A percentile compares a stretch with the other conserved stretches of the same genome.
Conservation (phyloP, 345 rosid genomes). For the Sonneratia alba region DNA sequence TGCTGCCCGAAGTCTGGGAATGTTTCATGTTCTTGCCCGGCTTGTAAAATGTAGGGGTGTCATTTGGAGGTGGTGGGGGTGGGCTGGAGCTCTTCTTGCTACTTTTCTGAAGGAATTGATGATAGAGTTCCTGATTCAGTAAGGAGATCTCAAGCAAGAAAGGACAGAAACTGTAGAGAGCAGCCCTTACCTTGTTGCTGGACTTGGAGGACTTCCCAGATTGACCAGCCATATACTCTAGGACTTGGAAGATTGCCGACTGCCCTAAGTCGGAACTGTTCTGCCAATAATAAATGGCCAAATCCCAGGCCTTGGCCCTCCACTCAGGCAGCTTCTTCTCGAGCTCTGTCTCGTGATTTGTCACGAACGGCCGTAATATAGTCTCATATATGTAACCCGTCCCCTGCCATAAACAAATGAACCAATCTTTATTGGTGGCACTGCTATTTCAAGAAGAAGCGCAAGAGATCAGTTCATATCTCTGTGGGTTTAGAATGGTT, state of each 20-base stretch:
- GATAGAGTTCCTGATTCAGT: not conserved
- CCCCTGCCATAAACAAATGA: slow-evolving; percentile 35
- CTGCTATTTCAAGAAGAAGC: not conserved
- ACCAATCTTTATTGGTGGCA: not conserved
- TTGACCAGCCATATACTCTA: slow-evolving; percentile 49
- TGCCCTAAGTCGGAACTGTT: slow-evolving; percentile 54
- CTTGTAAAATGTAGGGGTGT: slow-evolving; percentile 17
- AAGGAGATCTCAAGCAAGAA: not conserved
- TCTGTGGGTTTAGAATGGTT: not conserved
- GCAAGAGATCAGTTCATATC: not conserved
- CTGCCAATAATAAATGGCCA: slow-evolving; percentile 55
- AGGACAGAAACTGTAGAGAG: not conserved
- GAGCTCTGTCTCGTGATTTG: slow-evolving; percentile 59
- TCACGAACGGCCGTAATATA: slow-evolving; percentile 50
- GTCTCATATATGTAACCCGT: slow-evolving; percentile 47
- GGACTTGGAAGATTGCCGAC: slow-evolving; percentile 48
- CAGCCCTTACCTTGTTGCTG: slow-evolving; percentile 24
- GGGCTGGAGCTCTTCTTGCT: slow-evolving; percentile 17
- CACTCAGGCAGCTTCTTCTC: slow-evolving; percentile 62
- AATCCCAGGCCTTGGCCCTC: slow-evolving; percentile 65
- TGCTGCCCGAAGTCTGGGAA: slow-evolving; percentile 2
- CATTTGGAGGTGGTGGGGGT: slow-evolving; percentile 14
- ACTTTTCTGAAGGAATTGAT: slow-evolving; percentile 6
- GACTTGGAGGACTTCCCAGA: slow-evolving; percentile 29
- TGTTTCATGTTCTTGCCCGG: slow-evolving; percentile 15